Conservation (phyloP, 1,139 yeast genomes). For the Suhomyces yuchorum region DNA sequence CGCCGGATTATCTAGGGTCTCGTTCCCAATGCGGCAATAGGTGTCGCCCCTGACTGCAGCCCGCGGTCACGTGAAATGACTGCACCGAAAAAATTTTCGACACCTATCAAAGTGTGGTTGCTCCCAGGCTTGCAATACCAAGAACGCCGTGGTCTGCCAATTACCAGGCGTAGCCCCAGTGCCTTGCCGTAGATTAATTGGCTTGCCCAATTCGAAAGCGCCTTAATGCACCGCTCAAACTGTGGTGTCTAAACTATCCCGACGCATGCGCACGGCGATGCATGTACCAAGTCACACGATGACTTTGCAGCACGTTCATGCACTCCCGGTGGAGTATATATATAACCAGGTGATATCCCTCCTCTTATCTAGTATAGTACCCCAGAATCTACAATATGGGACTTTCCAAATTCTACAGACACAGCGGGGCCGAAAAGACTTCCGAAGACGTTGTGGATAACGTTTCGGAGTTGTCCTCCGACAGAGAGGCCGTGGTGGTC, state of each 20-base stretch:
- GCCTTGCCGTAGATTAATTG: neutral
- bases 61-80: slow-evolving; percentile 1
- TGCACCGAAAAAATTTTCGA: neutral
- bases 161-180: neutral
- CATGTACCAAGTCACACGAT: neutral
- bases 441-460: slow-evolving; percentile 15
- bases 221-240: neutral
- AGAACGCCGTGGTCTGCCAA: neutral
- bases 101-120: neutral
- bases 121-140: neutral
- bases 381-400: slow-evolving; percentile 16
- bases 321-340: neutral
- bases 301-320: neutral
- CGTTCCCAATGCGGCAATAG: neutral
- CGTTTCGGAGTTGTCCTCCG: slow-evolving; percentile 23
- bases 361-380: neutral
- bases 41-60: slow-evolving; percentile 1
- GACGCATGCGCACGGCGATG: slow-evolving; percentile 8
- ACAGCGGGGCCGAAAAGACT: slow-evolving; percentile 17
- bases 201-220: neutral
- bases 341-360: neutral
- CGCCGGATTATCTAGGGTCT: neutral
- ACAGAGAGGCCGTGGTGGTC: slow-evolving; percentile 35
- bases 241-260: slow-evolving; percentile 7
- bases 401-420: slow-evolving; percentile 15